These are phyloP conservation scores for Cercospora canescens DNA, from an alignment of 2,329 filamentous ascomycete genomes.

Conservation along the genomic window DNA sequence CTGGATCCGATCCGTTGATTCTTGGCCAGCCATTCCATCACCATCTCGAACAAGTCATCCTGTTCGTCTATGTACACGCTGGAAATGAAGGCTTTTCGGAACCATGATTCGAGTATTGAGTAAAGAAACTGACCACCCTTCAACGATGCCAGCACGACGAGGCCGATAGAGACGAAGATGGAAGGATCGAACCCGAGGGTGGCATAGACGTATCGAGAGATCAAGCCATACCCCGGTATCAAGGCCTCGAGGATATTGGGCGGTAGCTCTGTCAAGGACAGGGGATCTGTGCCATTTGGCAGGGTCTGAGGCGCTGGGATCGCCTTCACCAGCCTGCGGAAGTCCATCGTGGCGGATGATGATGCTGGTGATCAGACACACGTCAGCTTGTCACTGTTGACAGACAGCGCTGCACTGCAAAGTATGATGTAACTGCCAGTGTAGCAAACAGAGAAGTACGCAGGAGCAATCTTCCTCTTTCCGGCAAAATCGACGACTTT, in stretches of 20 bases:
- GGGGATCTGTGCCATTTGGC: conserved; percentile 19
- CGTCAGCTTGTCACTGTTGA: not conserved
- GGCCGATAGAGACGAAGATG: conserved; percentile 45
- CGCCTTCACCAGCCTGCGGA: conserved; percentile 27
- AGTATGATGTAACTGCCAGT: not conserved
- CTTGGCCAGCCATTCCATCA: conserved; percentile 47
- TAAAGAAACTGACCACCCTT: conserved; percentile 42
- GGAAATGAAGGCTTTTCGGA: conserved; percentile 43
- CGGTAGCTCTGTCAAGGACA: conserved; percentile 40
- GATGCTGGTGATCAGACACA: not conserved
- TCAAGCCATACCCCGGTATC: conserved; percentile 52
- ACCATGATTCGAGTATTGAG: conserved; percentile 32
- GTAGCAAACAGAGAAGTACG: not conserved
- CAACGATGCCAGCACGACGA: conserved; percentile 44
- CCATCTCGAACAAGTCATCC: conserved; percentile 45
- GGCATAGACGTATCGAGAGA: conserved; percentile 46
- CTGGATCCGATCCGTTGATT: conserved; percentile 40
- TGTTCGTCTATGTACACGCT: conserved; percentile 47
- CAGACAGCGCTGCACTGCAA: not conserved
- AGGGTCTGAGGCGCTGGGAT: conserved; percentile 13
- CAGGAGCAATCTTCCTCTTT: not conserved
- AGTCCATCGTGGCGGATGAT: conserved; percentile 27
- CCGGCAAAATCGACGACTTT: not conserved
- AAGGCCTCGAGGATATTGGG: conserved; percentile 51
- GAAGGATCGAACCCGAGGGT: conserved; percentile 51